Evolutionary conservation across 1,284 basidiomycete genomes (phyloP), one percentile per base, ranked within the genome.

Genomic region (Garcileccinum viscosum): DNA sequence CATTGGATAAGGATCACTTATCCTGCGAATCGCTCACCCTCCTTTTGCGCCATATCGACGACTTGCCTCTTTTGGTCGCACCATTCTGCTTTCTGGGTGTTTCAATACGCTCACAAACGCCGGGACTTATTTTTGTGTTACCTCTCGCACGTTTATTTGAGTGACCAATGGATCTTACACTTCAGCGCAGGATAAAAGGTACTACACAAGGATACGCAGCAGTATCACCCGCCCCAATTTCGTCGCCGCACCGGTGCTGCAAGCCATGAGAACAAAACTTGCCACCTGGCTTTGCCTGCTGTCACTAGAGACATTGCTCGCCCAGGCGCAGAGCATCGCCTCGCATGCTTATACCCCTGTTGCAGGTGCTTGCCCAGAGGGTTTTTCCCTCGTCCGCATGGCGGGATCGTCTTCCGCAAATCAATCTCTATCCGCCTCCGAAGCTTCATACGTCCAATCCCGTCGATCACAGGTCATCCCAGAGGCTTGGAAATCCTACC

Each of bases 361-460:
- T 2, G 58, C 73, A 19, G 71, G 66, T 5, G 9, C 68, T 17
- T 84, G 82, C 65, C 80, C 82, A 0, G 38, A 69, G 1, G 76
- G 63, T 62, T 82, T 83, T 30, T 19, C 70, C 1, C 80, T 83
- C 65, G 76, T 83, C 17, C 82, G 81, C 32, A 76, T 74, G 69
- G 75, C 77, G 1, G 80, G 81, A n/a, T 59, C 69, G 8, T 62
- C 62, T 33, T 75, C 40, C 9, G 70, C 44, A 44, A 71, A 70
- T 32, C 82, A 84, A 69, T 66, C 73, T 7, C 78, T 81, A 35
- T 81, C 80, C n/a, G 5, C 71, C 8, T 67, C 74, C 33, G 81
- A 84, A 62, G 30, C 68, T 1, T 62, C 72, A 2, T 82, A 84
- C 47, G 61, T 82, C 32, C 72, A 76, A 14, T 71, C 75, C 3